These are phyloP conservation scores for Exophiala viscosa DNA, from an alignment of 2,329 filamentous ascomycete genomes.

Conservation along the genomic window DNA sequence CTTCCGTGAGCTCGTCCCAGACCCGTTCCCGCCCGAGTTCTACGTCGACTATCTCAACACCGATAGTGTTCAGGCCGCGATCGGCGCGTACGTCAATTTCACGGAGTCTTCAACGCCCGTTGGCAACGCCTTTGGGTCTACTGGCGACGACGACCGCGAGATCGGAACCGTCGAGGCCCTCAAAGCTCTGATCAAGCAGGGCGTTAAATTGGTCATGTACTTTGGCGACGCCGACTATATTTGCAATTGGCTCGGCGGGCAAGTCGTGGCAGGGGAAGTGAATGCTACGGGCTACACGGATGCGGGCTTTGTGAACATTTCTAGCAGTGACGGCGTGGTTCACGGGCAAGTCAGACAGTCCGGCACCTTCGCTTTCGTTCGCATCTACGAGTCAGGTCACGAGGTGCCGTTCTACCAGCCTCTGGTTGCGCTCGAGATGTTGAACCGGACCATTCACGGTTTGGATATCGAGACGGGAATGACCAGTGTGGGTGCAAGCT, in stretches of 20 bases:
- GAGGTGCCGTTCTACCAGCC: conserved; percentile 49
- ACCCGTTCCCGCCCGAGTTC: conserved; percentile 38
- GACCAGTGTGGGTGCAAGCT: conserved; percentile 41
- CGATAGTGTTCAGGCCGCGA: conserved; percentile 45
- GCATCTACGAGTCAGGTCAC: conserved; percentile 41
- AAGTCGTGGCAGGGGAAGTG: conserved; percentile 53
- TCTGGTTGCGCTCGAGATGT: conserved; percentile 56
- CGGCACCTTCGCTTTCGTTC: conserved; percentile 40
- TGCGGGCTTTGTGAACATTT: conserved; percentile 33
- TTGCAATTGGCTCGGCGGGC: conserved; percentile 46
- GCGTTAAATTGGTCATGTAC: conserved; percentile 37
- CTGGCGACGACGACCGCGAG: conserved; percentile 45
- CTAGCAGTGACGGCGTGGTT: conserved; percentile 43
- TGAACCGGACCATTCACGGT: conserved; percentile 57
- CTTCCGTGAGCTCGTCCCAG: conserved; percentile 37
- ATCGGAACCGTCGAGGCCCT: conserved; percentile 42
- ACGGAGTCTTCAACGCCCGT: conserved; percentile 43
- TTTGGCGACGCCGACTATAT: conserved; percentile 34
- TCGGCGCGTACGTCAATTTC: conserved; percentile 51
- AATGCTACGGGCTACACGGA: conserved; percentile 36
- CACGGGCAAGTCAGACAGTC: conserved; percentile 53
- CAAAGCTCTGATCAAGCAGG: conserved; percentile 40
- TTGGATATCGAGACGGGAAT: conserved; percentile 54
- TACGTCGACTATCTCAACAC: conserved; percentile 52
- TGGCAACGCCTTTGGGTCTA: conserved; percentile 39